Evolutionary conservation across 257 asterid genomes (phyloP), one percentile per base, ranked within the genome.

Genomic region (Solanum microdontum): DNA sequence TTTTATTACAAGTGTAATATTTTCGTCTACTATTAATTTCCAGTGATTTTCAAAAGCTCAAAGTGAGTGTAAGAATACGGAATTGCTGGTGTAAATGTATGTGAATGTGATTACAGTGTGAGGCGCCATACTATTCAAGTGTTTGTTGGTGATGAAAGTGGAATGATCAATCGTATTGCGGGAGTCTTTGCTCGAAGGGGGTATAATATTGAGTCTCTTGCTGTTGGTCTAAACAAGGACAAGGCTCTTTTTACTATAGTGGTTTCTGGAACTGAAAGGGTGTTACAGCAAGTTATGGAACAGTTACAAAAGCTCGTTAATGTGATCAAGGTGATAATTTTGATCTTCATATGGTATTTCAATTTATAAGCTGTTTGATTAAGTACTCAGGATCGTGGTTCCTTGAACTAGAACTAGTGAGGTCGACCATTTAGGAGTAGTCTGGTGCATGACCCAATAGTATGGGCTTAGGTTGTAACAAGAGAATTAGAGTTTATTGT

Each of bases 121-220:
- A 93, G 92, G 89, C 93, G 98, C 37, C 99, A 95, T 89, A 92
- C 98, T 3, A 90, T 97, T 85, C 95, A 98, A 12, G 98, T 97
- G 64, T 97, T 94, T 92, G 99, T 97, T 74, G 99, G 99, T 72
- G 99, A 97, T 89, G 99, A 97, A 92, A 97, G 98, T 87, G 99
- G 99, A 84, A 97, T 97, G 98, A 97, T 97, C 83, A 97, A 97
- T 82, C 95, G 99, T 75, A 95, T 97, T 72, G 99, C 99, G 28
- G 98, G 98, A 82, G 99, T 95, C 85, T 97, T 95, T 90, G 99
- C 99, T 30, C 89, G 99, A 91, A 93, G 99, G 91, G 98, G 99
- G 64, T 95, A 95, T 88, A 97, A 97, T 88, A 97, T 97, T 70
- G 99, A 97, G 92, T 94, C 99, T 68, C 99, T 97, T 87, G 99